Conservation (phyloP, 495 filamentous ascomycete species). For the Aspergillus steynii region DNA sequence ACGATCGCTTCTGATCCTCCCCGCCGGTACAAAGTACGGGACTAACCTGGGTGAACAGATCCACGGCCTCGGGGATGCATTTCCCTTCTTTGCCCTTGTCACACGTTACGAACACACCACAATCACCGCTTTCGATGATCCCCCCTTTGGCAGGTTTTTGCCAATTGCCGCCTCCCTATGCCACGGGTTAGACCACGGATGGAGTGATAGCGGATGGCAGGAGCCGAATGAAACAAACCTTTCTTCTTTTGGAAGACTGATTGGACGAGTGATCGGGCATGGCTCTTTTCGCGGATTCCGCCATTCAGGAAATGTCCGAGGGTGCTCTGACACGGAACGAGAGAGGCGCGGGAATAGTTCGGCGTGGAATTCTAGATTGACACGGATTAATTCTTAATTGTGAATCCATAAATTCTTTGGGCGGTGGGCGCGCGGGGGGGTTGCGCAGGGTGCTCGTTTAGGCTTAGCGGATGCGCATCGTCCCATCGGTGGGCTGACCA, state of each 20-base stretch:
- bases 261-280: constrained; percentile 29
- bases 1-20: background rate
- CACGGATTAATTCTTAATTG: background rate
- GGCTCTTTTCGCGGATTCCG: constrained; percentile 31
- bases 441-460: constrained; percentile 4
- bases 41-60: constrained; percentile 74
- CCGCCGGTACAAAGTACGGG: background rate
- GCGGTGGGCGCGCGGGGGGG: constrained; percentile 1
- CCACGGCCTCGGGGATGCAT: constrained; percentile 69
- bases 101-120: constrained; percentile 88
- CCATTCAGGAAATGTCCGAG: constrained; percentile 18
- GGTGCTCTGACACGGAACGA: no score
- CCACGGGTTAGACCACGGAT: constrained; percentile 14
- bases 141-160: constrained; percentile 27
- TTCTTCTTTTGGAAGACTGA: constrained; percentile 36
- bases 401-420: background rate
- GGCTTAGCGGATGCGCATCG: constrained; percentile 13
- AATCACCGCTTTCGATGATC: constrained; percentile 69
- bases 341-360: background rate
- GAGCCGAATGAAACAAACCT: constrained; percentile 27
- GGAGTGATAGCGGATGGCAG: constrained; percentile 2
- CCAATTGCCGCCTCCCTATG: constrained; percentile 32
- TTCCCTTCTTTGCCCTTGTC: constrained; percentile 76
- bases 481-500: constrained; percentile 13
- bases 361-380: background rate